Evolutionary conservation across 78 protist genomes (phyloP).

Genomic region (Dictyostelium purpureum): DNA sequence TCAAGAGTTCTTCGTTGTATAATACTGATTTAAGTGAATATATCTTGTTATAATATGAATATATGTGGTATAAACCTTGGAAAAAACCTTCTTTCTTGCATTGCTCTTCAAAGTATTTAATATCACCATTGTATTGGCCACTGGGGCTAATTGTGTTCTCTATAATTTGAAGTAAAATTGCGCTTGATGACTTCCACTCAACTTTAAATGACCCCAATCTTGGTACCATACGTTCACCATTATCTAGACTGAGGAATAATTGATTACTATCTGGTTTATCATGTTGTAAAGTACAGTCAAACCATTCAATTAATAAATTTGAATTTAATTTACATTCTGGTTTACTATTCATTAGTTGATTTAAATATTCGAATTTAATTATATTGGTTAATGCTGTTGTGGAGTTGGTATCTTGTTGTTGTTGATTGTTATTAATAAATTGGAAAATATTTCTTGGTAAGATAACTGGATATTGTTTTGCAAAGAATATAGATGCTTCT

Average conservation of each 20-base stretch:
- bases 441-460: constrained; percentile 42
- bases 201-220: background rate
- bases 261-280: constrained; percentile 9
- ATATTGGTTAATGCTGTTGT: background rate
- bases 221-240: constrained; percentile 6
- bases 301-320: constrained; percentile 42
- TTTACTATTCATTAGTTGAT: background rate
- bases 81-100: constrained; percentile 29
- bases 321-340: constrained; percentile 19
- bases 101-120: background rate
- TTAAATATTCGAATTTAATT: constrained; percentile 27
- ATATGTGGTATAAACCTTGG: constrained; percentile 13
- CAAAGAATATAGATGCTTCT: constrained; percentile 27
- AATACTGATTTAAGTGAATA: constrained; percentile 4
- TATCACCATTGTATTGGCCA: background rate
- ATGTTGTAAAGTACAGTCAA: background rate
- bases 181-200: constrained; percentile 23
- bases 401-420: background rate
- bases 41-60: background rate
- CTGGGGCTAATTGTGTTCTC: background rate
- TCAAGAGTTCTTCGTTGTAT: background rate
- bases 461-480: constrained; percentile 33
- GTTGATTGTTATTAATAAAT: background rate
- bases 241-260: background rate
- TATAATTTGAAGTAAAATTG: constrained; percentile 6